Evolutionary conservation across 371 early-diverging fungal species (phyloP).

Genomic region (Funneliformis caledonium): DNA sequence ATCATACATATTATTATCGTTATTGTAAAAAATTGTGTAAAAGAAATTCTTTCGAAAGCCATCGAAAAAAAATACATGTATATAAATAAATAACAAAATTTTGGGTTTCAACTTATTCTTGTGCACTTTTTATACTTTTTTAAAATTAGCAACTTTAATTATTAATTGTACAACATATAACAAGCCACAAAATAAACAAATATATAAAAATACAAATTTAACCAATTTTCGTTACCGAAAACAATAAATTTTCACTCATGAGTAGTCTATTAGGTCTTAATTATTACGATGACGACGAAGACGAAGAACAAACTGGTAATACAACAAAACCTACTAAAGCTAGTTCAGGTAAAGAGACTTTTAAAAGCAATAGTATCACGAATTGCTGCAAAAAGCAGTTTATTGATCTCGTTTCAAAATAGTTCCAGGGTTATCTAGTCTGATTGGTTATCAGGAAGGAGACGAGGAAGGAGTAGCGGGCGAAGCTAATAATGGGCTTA

Average conservation of each 20-base stretch:
- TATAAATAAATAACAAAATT: no score
- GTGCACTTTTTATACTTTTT: background rate
- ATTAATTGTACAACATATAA: background rate
- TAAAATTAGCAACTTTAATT: no score
- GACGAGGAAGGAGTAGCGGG: background rate
- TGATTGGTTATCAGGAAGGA: background rate
- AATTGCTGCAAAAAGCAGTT: background rate
- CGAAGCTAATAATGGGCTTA: background rate
- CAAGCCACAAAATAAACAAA: background rate
- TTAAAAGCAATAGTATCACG: no score
- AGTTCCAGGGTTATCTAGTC: background rate
- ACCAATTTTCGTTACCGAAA: background rate
- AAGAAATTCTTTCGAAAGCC: background rate
- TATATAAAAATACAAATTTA: background rate
- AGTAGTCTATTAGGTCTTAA: conserved; percentile 25
- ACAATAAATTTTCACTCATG: conserved; percentile 10
- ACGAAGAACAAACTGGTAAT: background rate
- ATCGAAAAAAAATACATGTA: background rate
- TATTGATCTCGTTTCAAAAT: background rate
- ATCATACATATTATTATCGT: background rate
- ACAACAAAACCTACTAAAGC: background rate
- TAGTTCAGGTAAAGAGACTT: conserved; percentile 3
- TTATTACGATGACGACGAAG: conserved; percentile 36
- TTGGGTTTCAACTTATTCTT: background rate
- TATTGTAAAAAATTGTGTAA: background rate